Evolutionary conservation across 23 red algal genomes (phyloP).

Genomic region (Gracilaria gracilis): DNA sequence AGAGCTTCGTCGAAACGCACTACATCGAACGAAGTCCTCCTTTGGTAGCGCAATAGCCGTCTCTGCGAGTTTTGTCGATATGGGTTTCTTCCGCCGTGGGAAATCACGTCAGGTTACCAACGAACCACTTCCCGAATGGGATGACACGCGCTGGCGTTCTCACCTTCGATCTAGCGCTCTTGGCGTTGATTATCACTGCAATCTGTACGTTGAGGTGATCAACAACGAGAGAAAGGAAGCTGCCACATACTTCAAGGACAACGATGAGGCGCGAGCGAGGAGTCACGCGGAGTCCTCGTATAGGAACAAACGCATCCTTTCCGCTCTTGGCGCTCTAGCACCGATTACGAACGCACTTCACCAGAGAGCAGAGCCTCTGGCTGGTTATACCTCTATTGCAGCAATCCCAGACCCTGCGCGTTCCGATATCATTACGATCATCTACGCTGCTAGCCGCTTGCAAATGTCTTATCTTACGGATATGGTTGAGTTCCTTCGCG

Average conservation of each 20-base stretch:
- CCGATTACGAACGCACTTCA: constrained; percentile 61
- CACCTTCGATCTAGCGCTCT: constrained; percentile 68
- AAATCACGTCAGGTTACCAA: constrained; percentile 21
- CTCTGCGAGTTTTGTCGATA: neutral
- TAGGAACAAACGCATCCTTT: constrained; percentile 52
- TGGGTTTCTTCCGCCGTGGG: constrained; percentile 57
- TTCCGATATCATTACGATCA: constrained; percentile 59
- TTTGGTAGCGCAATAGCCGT: neutral
- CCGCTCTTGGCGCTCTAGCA: constrained; percentile 52
- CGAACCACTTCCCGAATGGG: constrained; percentile 68
- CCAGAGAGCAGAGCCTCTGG: constrained; percentile 54
- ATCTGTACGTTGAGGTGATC: constrained; percentile 63
- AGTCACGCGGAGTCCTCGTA: constrained; percentile 55
- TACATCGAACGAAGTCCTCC: neutral
- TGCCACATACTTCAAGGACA: constrained; percentile 31
- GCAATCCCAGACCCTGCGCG: constrained; percentile 66
- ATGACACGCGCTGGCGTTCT: constrained; percentile 76
- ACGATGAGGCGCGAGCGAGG: constrained; percentile 41
- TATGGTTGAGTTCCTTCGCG: constrained; percentile 49
- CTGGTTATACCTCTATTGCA: constrained; percentile 63
- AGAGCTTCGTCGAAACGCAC: neutral
- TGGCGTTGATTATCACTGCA: constrained; percentile 61
- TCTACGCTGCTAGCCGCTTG: constrained; percentile 58
- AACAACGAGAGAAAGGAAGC: constrained; percentile 68
- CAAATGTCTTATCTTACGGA: constrained; percentile 68